These are phyloP conservation scores for Zymoseptoria passerinii DNA, from an alignment of 2,329 filamentous ascomycete genomes.

Conservation along the genomic window DNA sequence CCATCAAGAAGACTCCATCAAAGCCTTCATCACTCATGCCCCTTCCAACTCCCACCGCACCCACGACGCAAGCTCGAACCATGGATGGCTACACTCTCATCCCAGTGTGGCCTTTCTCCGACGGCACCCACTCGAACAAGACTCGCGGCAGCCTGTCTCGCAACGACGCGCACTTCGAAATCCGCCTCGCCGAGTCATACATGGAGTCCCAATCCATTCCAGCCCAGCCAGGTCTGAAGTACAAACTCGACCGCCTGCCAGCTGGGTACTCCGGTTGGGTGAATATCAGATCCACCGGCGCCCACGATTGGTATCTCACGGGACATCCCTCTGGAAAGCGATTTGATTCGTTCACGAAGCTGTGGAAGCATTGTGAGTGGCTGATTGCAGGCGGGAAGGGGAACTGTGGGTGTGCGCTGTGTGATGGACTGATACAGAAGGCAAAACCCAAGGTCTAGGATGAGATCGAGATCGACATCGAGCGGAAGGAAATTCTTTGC, in stretches of 20 bases:
- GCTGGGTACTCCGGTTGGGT: not conserved
- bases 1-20: not conserved
- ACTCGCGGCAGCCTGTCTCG: too few relatives aligned
- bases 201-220: not conserved
- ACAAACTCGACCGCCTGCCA: not conserved
- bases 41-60: not conserved
- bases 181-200: not conserved
- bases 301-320: not conserved
- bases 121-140: too few relatives aligned
- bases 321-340: not conserved
- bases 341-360: not conserved
- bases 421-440: not conserved
- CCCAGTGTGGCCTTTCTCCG: not conserved
- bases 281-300: not conserved
- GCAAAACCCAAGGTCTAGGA: not conserved
- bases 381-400: not conserved
- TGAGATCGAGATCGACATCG: too few relatives aligned
- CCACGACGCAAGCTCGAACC: not conserved
- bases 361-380: not conserved
- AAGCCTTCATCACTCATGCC: not conserved
- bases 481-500: not conserved
- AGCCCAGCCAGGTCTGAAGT: not conserved
- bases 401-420: not conserved
- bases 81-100: not conserved
- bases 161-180: not conserved